phyloP scores from a whole-genome alignment of 768 basidiomycete genomes.

The Tephrocybe sp. region DNA sequence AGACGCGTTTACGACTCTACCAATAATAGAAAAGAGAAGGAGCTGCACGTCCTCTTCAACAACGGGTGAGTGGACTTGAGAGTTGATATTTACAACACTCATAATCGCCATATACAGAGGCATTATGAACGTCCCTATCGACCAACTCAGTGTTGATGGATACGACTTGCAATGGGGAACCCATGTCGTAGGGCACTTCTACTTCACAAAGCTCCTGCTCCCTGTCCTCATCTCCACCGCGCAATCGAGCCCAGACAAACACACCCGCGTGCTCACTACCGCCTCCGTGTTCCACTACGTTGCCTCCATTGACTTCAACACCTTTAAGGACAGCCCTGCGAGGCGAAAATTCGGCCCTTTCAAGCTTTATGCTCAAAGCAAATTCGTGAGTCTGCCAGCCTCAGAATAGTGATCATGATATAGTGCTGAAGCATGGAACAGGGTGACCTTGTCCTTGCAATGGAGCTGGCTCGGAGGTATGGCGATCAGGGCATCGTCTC shows the following conservation, averaged over 20 bases:
- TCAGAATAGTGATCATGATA: too few species aligned
- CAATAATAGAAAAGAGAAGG: conserved; percentile 36
- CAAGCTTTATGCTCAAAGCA: conserved; percentile 34
- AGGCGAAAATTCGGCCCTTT: conserved; percentile 27
- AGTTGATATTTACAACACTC: neutral
- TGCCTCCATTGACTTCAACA: conserved; percentile 31
- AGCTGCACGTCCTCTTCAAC: conserved; percentile 47
- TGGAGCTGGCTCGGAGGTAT: conserved; percentile 39
- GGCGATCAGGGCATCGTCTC: conserved; percentile 40
- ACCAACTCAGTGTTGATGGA: conserved; percentile 44
- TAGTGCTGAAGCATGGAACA: too few species aligned
- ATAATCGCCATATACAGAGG: conserved; percentile 38
- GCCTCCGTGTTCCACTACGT: conserved; percentile 33
- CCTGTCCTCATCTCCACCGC: conserved; percentile 38
- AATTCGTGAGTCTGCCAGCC: conserved; percentile 22
- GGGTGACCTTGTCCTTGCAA: conserved; percentile 38
- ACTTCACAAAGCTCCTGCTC: conserved; percentile 44
- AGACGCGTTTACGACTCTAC: neutral
- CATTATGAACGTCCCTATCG: conserved; percentile 45
- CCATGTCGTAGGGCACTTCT: conserved; percentile 52
- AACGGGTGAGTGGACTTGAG: conserved; percentile 33
- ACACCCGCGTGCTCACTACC: conserved; percentile 40
- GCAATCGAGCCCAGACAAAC: conserved; percentile 27
- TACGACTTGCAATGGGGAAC: conserved; percentile 60
- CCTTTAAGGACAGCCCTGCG: conserved; percentile 39